Base-by-base conservation (phyloP, 148 eudicot species). In the Arbutus unedo region DNA sequence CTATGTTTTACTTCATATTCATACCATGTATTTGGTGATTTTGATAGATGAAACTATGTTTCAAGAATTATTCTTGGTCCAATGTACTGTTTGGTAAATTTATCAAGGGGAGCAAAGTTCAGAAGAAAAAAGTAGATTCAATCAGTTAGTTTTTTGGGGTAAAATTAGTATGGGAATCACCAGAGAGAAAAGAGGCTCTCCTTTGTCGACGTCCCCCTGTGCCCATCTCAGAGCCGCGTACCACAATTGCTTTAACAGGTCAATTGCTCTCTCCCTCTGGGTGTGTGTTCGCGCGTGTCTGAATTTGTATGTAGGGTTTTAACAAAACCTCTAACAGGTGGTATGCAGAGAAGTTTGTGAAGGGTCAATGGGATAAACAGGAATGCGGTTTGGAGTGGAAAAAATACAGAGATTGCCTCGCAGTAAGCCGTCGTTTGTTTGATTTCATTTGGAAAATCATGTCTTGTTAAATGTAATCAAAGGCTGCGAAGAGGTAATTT, bases 261-360 rank as follows among this genome's bases (percentile, higher is more conserved):
- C 56, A 21, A 55, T 77, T 54, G 5, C 70, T 73, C 48, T 72
- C 23, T 45, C 43, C 14, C 7, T 70, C 47, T 31, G 38, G 38
- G 38, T 31, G 38, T 31, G 38, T 31, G 38, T 31, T 31, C 1
- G 38, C 38, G 38, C 38, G 38, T 31, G 38, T 1, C 38, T 31
- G 38, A 31, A 31, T 31, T 31, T 31, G 38, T 31, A 0, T 31
- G 38, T 18, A 38, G 77, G 49, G 64, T 18, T 81, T 71, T 77
- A 1, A 44, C 21, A 51, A 78, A 57, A 25, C 25, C 77, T 74
- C 54, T 47, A 82, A 54, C 82, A 96, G 97, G 87, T 94, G 99
- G 99, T 96, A 96, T 85, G 81, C 95, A 0, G 99, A 96, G 89
- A 93, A 96, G 82, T 96, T 92, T 71, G 87, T 96, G 66, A 96